Conservation (phyloP, 306 rosid species). For the Fagus crenata region DNA sequence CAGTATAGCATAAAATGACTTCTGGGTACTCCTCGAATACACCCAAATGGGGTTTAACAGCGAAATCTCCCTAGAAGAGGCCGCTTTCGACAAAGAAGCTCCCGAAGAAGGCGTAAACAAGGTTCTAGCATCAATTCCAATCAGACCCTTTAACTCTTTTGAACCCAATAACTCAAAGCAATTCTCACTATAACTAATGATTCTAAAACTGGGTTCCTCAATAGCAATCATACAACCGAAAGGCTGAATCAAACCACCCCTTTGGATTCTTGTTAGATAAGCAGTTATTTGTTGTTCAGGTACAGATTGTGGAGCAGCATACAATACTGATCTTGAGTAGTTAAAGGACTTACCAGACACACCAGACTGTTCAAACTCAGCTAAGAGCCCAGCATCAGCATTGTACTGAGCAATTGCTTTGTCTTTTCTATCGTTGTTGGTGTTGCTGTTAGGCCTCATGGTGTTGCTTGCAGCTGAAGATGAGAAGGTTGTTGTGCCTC, state of each 20-base stretch:
- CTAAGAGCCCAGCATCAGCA: slow-evolving; percentile 63
- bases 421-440: slow-evolving; percentile 13
- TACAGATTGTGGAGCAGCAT: slow-evolving; percentile 46
- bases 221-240: slow-evolving; percentile 74
- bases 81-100: slow-evolving; percentile 59
- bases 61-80: slow-evolving; percentile 54
- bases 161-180: slow-evolving; percentile 61
- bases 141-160: slow-evolving; percentile 25
- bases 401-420: slow-evolving; percentile 53
- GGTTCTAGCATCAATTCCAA: slow-evolving; percentile 64
- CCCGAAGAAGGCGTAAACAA: slow-evolving; percentile 69
- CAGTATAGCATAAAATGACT: slow-evolving; percentile 74
- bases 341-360: slow-evolving; percentile 66
- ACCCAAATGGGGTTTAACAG: slow-evolving; percentile 75
- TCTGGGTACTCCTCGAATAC: slow-evolving; percentile 50
- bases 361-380: slow-evolving; percentile 64
- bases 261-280: slow-evolving; percentile 64
- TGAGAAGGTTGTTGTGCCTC: slow-evolving; percentile 40
- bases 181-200: slow-evolving; percentile 68
- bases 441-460: slow-evolving; percentile 28
- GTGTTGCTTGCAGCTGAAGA: slow-evolving; percentile 55
- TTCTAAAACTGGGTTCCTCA: slow-evolving; percentile 54
- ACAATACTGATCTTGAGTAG: slow-evolving; percentile 51
- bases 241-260: slow-evolving; percentile 73
- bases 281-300: slow-evolving; percentile 59